A percentile compares a stretch with the other conserved stretches of the same genome.
phyloP scores from a whole-genome alignment of 495 filamentous ascomycete genomes.

The Aspergillus campestris region DNA sequence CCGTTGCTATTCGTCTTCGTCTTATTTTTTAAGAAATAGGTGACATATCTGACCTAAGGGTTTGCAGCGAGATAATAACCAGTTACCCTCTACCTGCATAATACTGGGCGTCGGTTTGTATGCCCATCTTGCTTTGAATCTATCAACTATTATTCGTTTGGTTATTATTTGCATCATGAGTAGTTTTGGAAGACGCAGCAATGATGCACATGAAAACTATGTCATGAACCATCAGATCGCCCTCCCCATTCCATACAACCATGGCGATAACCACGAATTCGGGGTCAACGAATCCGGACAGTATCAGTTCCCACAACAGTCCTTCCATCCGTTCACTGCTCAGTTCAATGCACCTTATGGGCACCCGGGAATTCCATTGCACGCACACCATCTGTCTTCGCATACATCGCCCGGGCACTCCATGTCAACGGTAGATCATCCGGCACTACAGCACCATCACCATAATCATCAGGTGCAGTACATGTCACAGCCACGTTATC shows the following conservation, averaged over 20 bases:
- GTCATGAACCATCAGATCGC: slow-evolving; percentile 31
- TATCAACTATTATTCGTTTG: not conserved
- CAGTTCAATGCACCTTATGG: slow-evolving; percentile 30
- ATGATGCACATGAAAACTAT: slow-evolving; percentile 30
- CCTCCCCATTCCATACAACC: slow-evolving; percentile 25
- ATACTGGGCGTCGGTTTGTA: slow-evolving; percentile 4
- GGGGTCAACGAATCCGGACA: slow-evolving; percentile 21
- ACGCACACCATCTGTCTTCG: slow-evolving; percentile 20
- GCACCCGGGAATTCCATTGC: slow-evolving; percentile 23
- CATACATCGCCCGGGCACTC: slow-evolving; percentile 29
- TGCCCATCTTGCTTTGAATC: slow-evolving; percentile 10
- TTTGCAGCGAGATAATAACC: no score
- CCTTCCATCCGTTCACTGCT: slow-evolving; percentile 27
- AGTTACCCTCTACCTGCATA: no score
- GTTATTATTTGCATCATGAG: slow-evolving; percentile 19
- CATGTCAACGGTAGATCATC: slow-evolving; percentile 24
- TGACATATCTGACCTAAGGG: no score
- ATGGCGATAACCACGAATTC: slow-evolving; percentile 27
- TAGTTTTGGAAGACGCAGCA: slow-evolving; percentile 28
- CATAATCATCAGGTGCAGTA: slow-evolving; percentile 28
- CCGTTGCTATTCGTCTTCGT: no score
- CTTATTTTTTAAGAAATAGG: no score
- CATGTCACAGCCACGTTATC: slow-evolving; percentile 28
- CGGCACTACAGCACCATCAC: slow-evolving; percentile 23
- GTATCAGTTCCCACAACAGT: slow-evolving; percentile 29